Conservation (phyloP, 2,329 filamentous ascomycete genomes). For the Pyrenochaeta sp. region DNA sequence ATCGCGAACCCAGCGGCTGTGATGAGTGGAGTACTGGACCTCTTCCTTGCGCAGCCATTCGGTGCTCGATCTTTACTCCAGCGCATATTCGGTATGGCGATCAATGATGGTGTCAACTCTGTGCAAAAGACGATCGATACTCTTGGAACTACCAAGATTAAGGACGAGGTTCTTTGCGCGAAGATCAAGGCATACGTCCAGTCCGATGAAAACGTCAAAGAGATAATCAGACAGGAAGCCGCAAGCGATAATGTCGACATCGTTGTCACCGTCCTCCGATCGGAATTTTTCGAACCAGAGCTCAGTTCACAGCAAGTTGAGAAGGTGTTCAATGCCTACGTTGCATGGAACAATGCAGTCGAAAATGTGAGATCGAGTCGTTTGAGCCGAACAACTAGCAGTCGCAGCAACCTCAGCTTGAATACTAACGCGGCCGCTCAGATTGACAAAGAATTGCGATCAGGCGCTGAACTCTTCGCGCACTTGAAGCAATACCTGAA, state of each 20-base stretch:
- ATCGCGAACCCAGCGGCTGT: slow-evolving; percentile 96
- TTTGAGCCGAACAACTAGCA: slow-evolving; percentile 43
- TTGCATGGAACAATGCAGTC: slow-evolving; percentile 93
- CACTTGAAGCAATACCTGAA: slow-evolving; percentile 95
- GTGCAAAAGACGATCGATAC: slow-evolving; percentile 88
- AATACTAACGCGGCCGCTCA: slow-evolving; percentile 38
- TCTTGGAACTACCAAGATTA: slow-evolving; percentile 73
- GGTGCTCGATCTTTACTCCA: slow-evolving; percentile 90
- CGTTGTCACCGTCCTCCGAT: slow-evolving; percentile 82
- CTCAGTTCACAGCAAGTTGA: slow-evolving; percentile 79
- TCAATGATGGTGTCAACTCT: slow-evolving; percentile 86
- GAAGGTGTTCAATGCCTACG: slow-evolving; percentile 90
- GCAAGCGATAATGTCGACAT: slow-evolving; percentile 78
- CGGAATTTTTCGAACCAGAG: slow-evolving; percentile 75
- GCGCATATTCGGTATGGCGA: slow-evolving; percentile 88
- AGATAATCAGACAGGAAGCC: slow-evolving; percentile 76
- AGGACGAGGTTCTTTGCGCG: slow-evolving; percentile 77
- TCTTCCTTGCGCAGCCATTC: slow-evolving; percentile 95
- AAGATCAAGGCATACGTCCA: slow-evolving; percentile 85
- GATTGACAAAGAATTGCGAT: slow-evolving; percentile 83
- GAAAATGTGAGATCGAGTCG: slow-evolving; percentile 67
- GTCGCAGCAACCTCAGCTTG: slow-evolving; percentile 38
- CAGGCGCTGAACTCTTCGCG: slow-evolving; percentile 91
- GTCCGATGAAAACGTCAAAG: slow-evolving; percentile 76
- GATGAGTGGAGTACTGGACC: slow-evolving; percentile 93